Evolutionary conservation across 2,329 filamentous ascomycete species (phyloP), one percentile per base, ranked within the genome.

Genomic region (Fusarium sp.): DNA sequence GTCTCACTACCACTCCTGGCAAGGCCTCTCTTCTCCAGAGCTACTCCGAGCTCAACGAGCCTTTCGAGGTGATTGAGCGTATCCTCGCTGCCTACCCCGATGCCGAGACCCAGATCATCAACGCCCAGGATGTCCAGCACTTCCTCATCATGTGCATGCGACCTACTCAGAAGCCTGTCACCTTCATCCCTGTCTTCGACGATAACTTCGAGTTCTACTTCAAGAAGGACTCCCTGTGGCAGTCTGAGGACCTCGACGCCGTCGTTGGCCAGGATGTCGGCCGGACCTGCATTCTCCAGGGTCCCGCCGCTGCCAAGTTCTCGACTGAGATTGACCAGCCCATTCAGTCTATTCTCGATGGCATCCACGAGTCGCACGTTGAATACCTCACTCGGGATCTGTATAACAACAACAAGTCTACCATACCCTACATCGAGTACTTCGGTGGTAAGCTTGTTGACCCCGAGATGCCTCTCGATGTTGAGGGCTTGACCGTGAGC

Each of bases 151-250:
- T 99, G 41, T 98, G 94, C 85, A 90, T 96, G 81, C 90, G 94
- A 36, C 92, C 91, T 46, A 91, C 91, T 39, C 96, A 99, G 84
- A 99, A 99, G 86, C 96, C 96, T 4, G 92, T 96, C 27, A 96
- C 95, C 1, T 99, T 99, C 77, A 94, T 99, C 29, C 96, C 96
- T 7, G 86, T 91, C n/a, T 86, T 99, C 21, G 96, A 99, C 74
- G 94, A 97, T 67, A 97, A 95, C 77, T 99, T 99, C 71, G 96
- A 99, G 78, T 97, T 96, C 82, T 99, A 93, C 84, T 99, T 99
- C 90, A 99, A 99, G 89, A 99, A 99, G 84, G 96, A 99, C 79
- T 99, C 96, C 3, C 87, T 99, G 10, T 99, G 96, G 96, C 96
- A 99, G 81, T 98, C 96, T 2, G 96, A 99, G 81, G 96, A 99